Conservation (phyloP, 495 filamentous ascomycete genomes). For the Neurospora discreta region DNA sequence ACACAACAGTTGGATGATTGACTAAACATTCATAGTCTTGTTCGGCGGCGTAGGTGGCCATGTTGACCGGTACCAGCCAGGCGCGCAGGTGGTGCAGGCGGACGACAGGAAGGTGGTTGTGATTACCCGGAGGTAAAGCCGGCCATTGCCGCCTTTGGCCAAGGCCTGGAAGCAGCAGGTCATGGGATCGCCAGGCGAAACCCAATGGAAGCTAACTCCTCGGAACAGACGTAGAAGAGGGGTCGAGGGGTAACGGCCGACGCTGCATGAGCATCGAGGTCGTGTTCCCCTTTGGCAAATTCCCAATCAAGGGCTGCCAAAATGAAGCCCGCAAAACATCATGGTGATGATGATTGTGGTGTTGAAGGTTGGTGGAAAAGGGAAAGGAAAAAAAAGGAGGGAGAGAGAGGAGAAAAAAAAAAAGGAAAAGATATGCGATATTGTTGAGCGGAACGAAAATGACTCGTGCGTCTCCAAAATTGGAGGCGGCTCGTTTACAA, state of each 20-base stretch:
- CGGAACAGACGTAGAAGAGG: background rate
- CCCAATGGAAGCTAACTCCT: background rate
- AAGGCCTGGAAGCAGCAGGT: constrained; percentile 5
- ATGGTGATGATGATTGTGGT: background rate
- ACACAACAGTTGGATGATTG: background rate
- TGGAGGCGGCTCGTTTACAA: background rate
- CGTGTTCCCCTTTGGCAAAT: background rate
- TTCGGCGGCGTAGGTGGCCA: background rate
- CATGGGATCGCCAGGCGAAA: background rate
- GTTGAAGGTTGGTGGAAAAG: background rate
- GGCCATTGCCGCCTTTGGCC: constrained; percentile 25
- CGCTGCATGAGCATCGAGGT: constrained; percentile 3
- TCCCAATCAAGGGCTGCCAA: constrained; percentile 3
- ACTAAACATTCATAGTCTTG: background rate
- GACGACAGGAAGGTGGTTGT: constrained; percentile 3
- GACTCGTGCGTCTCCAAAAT: background rate
- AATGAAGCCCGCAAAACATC: background rate
- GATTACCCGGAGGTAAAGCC: constrained; percentile 15
- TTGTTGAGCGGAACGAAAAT: background rate
- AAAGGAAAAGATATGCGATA: background rate
- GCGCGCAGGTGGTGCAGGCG: background rate
- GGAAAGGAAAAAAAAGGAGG: constrained; percentile 1
- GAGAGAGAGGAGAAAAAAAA: background rate
- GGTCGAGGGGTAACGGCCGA: background rate
- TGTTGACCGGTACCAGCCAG: background rate